These are phyloP conservation scores for Marasmius sp. DNA, from an alignment of 1,284 basidiomycete species.

Conservation along the genomic window DNA sequence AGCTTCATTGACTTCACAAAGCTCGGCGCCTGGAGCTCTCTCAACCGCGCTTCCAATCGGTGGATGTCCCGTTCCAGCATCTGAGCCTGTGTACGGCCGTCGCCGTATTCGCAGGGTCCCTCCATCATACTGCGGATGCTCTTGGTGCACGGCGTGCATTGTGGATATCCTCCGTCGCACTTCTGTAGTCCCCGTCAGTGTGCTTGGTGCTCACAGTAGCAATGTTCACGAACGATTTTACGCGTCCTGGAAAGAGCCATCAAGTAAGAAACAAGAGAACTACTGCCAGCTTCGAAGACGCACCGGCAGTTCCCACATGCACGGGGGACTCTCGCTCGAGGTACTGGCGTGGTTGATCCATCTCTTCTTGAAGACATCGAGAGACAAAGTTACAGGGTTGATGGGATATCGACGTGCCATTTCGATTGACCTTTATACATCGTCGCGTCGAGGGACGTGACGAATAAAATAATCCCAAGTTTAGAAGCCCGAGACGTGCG, in stretches of 20 bases:
- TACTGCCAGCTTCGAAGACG: background rate
- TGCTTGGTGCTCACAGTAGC: background rate
- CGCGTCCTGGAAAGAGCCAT: background rate
- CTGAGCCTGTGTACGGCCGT: constrained; percentile 2
- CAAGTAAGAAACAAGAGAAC: background rate
- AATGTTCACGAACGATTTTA: background rate
- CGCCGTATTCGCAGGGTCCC: constrained; percentile 3
- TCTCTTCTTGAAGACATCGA: too few species aligned
- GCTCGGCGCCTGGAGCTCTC: constrained; percentile 2
- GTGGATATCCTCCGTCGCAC: constrained; percentile 6
- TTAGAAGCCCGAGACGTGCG: too few species aligned
- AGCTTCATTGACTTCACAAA: constrained; percentile 1
- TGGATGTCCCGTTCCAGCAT: constrained; percentile 4
- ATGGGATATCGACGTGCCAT: too few species aligned
- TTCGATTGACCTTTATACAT: too few species aligned
- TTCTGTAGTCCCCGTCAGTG: background rate
- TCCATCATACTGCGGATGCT: constrained; percentile 1
- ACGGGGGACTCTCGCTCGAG: background rate
- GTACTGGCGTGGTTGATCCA: too few species aligned
- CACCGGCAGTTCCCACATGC: constrained; percentile 4
- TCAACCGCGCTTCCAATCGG: constrained; percentile 3
- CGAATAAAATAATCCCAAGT: too few species aligned
- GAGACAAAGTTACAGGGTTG: too few species aligned
- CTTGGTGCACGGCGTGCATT: constrained; percentile 6
- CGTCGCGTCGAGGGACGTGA: too few species aligned